A percentile compares a stretch with the other conserved stretches of the same genome.
phyloP scores from a whole-genome alignment of 2,329 filamentous ascomycete species.

The Scorias spongiosa region DNA sequence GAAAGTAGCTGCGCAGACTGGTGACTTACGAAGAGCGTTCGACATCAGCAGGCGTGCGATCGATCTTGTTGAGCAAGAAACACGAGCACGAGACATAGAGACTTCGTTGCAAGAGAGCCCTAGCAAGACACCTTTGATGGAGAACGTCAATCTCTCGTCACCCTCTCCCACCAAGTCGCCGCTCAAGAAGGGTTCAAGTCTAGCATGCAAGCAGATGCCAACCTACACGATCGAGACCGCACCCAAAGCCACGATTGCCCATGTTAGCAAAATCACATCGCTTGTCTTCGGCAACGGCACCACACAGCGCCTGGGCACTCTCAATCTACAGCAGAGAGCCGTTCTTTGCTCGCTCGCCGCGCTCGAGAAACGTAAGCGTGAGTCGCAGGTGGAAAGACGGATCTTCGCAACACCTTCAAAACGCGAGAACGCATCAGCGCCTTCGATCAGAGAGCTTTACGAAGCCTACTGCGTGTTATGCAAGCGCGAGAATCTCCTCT shows the following conservation, averaged over 20 bases:
- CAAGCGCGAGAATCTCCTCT: conserved; percentile 72
- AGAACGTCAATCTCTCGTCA: conserved; percentile 63
- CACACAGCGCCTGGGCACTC: conserved; percentile 63
- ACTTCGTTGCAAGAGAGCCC: conserved; percentile 39
- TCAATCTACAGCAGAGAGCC: conserved; percentile 94
- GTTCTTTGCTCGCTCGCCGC: conserved; percentile 78
- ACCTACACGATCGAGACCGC: conserved; percentile 59
- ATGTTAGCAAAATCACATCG: conserved; percentile 82
- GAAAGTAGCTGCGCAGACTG: conserved; percentile 87
- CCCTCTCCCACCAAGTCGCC: conserved; percentile 29
- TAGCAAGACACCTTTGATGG: conserved; percentile 61
- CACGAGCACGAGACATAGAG: conserved; percentile 55
- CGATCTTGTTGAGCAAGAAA: conserved; percentile 77
- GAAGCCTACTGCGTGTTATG: conserved; percentile 73
- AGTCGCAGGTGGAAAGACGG: conserved; percentile 16
- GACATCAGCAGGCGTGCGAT: conserved; percentile 83
- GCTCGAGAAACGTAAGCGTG: conserved; percentile 60
- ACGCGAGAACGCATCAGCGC: conserved; percentile 25
- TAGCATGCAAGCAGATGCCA: conserved; percentile 35
- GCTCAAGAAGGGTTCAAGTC: conserved; percentile 28
- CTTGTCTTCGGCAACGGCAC: conserved; percentile 83
- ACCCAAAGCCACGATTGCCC: conserved; percentile 74
- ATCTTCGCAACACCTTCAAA: conserved; percentile 28
- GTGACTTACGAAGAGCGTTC: conserved; percentile 87
- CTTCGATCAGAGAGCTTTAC: conserved; percentile 71